Conservation (phyloP, 257 asterid species). For the Solanum sejunctum region DNA sequence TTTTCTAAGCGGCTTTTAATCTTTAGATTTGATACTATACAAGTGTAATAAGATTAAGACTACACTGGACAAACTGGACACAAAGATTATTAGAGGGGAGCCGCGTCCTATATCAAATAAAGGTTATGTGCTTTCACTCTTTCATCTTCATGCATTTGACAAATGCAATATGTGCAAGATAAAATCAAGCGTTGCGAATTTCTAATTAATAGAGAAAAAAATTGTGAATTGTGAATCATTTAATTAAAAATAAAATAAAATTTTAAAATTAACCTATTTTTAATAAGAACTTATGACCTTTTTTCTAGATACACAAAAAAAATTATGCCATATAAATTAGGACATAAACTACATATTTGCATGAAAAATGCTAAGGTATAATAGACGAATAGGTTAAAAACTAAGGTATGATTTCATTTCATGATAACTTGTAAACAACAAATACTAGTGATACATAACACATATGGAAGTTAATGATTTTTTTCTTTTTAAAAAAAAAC, state of each 20-base stretch:
- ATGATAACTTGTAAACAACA: not conserved
- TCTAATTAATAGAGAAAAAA: too few species aligned
- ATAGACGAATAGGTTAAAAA: too few species aligned
- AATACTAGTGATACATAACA: not conserved
- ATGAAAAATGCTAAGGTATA: too few species aligned
- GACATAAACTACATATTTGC: too few species aligned
- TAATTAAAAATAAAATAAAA: not conserved
- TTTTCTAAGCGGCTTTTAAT: too few species aligned
- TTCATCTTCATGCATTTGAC: not conserved
- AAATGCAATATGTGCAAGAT: not conserved
- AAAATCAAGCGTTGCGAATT: not conserved
- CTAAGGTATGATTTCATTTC: not conserved
- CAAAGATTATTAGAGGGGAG: too few species aligned
- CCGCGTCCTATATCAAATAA: not conserved
- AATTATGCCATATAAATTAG: too few species aligned
- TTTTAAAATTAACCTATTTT: not conserved
- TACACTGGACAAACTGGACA: too few species aligned
- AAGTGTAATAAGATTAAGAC: too few species aligned
- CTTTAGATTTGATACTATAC: too few species aligned
- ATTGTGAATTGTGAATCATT: not conserved
- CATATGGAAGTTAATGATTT: not conserved
- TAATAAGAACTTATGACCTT: not conserved
- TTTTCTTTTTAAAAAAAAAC: too few species aligned
- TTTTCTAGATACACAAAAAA: too few species aligned
- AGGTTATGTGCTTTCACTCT: not conserved